These are phyloP conservation scores for Phytopythium oedochilum DNA, from an alignment of 352 stramenopile species.

Conservation along the genomic window DNA sequence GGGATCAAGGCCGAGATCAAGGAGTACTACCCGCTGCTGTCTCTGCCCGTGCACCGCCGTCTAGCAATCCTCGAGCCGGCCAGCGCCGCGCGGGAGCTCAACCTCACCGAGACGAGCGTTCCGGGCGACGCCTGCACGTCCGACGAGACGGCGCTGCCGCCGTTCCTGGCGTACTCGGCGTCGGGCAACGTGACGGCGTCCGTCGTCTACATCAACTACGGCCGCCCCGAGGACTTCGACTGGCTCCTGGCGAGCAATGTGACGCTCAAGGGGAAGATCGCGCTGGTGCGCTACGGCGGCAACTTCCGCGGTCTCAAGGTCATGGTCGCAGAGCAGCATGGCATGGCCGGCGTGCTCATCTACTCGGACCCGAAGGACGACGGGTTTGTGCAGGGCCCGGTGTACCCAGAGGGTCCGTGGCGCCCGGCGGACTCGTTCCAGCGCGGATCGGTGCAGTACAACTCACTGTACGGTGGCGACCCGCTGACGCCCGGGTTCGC, in stretches of 20 bases:
- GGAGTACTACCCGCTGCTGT: constrained; percentile 58
- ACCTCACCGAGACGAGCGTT: constrained; percentile 50
- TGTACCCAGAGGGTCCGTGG: constrained; percentile 66
- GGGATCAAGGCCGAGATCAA: constrained; percentile 52
- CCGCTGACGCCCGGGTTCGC: constrained; percentile 32
- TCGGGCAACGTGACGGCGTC: constrained; percentile 53
- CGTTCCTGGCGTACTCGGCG: constrained; percentile 75
- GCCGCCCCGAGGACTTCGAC: constrained; percentile 62
- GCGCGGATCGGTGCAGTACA: constrained; percentile 50
- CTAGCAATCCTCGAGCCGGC: constrained; percentile 25
- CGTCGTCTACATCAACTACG: constrained; percentile 86
- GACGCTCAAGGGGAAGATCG: constrained; percentile 71
- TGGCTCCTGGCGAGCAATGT: constrained; percentile 47
- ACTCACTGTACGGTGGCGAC: constrained; percentile 77
- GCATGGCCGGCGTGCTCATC: constrained; percentile 56
- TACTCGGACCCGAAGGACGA: constrained; percentile 75
- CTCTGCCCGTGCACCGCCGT: constrained; percentile 36
- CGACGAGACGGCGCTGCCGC: constrained; percentile 41
- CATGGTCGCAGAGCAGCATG: constrained; percentile 55
- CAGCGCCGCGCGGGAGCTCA: constrained; percentile 20
- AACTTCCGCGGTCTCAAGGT: constrained; percentile 66
- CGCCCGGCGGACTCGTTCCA: constrained; percentile 50
- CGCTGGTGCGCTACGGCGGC: constrained; percentile 74
- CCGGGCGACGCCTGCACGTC: constrained; percentile 54
- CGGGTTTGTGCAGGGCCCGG: constrained; percentile 41